phyloP scores from a whole-genome alignment of 192 early-diverging fungal genomes.

The Coemansia nantahalensis region DNA sequence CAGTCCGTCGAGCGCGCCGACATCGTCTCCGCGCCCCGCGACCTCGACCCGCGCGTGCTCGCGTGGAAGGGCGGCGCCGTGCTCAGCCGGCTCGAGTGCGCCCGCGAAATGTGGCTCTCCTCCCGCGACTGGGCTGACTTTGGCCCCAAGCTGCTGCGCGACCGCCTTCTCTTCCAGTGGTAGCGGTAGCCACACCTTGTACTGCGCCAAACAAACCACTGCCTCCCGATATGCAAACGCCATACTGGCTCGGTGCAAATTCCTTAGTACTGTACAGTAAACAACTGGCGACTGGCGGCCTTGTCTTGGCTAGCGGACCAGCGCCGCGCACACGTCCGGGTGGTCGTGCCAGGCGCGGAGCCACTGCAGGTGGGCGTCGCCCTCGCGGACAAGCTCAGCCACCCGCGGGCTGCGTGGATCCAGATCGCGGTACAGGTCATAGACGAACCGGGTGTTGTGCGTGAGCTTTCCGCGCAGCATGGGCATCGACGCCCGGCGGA shows the following conservation, averaged over 20 bases:
- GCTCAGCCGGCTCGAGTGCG: constrained; percentile 70
- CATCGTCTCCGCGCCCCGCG: constrained; percentile 73
- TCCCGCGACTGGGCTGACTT: constrained; percentile 68
- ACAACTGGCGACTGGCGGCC: too few species aligned
- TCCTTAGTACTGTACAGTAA: too few species aligned
- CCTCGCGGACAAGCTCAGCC: constrained; percentile 13
- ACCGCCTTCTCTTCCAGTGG: constrained; percentile 69
- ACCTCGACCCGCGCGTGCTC: constrained; percentile 78
- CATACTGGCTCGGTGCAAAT: too few species aligned
- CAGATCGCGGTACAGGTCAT: constrained; percentile 44
- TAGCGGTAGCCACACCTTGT: too few species aligned
- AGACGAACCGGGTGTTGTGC: constrained; percentile 36
- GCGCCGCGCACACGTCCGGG: constrained; percentile 4
- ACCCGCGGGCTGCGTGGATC: constrained; percentile 4
- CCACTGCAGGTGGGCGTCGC: constrained; percentile 25
- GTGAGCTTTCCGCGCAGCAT: constrained; percentile 29
- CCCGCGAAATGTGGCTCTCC: constrained; percentile 79
- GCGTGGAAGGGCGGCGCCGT: constrained; percentile 89
- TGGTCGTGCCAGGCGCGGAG: constrained; percentile 22
- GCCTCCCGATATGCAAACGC: too few species aligned
- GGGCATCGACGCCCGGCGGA: constrained; percentile 11
- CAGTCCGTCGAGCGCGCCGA: constrained; percentile 57
- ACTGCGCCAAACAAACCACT: too few species aligned
- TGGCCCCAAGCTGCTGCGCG: constrained; percentile 62
- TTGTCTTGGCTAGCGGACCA: neutral